Conservation (phyloP, 2,329 filamentous ascomycete species). For the Colletotrichum liriopes region DNA sequence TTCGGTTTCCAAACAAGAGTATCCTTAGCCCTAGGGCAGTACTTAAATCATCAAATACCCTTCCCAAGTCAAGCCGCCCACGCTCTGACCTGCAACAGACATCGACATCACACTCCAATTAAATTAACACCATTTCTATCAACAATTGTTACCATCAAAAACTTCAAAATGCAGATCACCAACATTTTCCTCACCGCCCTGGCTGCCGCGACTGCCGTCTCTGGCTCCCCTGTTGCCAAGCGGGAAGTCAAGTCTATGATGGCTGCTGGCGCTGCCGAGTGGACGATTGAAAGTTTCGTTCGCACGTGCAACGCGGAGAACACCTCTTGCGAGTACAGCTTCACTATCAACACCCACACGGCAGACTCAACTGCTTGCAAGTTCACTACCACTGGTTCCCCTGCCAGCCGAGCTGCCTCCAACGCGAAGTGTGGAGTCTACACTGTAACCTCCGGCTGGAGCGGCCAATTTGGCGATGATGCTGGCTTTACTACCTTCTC, state of each 20-base stretch:
- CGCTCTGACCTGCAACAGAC: no score
- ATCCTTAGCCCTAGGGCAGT: conserved; percentile 3
- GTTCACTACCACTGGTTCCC: conserved; percentile 58
- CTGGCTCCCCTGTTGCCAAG: conserved; percentile 28
- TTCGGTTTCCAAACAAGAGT: not conserved
- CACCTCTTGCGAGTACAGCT: conserved; percentile 61
- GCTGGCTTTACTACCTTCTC: conserved; percentile 70
- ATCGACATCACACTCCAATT: not conserved
- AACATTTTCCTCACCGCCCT: conserved; percentile 57
- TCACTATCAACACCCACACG: conserved; percentile 58
- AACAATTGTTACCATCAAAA: not conserved
- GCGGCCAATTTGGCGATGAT: conserved; percentile 66
- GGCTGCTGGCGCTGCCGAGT: conserved; percentile 55
- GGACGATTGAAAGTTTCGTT: conserved; percentile 59
- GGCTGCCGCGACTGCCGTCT: conserved; percentile 46
- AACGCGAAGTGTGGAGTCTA: conserved; percentile 63
- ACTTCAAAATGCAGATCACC: conserved; percentile 61
- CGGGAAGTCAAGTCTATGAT: conserved; percentile 55
- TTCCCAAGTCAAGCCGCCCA: not conserved
- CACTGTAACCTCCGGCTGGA: conserved; percentile 69
- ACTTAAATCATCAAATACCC: conserved; percentile 19
- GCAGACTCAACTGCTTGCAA: conserved; percentile 52
- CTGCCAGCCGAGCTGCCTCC: conserved; percentile 56
- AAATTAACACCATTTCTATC: not conserved
- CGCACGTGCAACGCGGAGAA: conserved; percentile 58